Conservation (phyloP, 202 grass and related monocot genomes). For the Schoenoplectus triqueter region DNA sequence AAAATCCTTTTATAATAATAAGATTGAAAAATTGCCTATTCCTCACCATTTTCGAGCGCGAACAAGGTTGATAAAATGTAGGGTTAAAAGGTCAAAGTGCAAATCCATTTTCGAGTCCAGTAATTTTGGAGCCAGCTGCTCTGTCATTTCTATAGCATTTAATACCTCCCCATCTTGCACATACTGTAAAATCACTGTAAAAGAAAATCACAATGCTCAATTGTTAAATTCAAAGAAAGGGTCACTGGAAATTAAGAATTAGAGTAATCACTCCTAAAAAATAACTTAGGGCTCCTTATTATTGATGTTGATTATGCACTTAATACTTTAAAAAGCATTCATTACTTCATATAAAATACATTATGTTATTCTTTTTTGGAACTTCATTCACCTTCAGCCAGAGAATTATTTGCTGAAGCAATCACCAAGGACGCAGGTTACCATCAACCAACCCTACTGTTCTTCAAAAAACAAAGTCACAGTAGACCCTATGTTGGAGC, state of each 20-base stretch:
- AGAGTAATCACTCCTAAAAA: neutral
- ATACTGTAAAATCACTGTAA: conserved; percentile 82
- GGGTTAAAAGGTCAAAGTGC: conserved; percentile 91
- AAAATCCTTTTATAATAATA: conserved; percentile 35
- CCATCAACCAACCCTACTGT: neutral
- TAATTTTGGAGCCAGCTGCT: conserved; percentile 84
- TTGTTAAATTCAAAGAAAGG: conserved; percentile 27
- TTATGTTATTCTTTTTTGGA: neutral
- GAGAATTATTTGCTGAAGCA: neutral
- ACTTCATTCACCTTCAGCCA: conserved; percentile 1
- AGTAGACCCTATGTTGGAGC: neutral
- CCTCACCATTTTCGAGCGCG: conserved; percentile 70
- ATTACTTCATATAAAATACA: neutral
- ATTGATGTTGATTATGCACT: conserved; percentile 17
- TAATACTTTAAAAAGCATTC: neutral
- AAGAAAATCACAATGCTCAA: conserved; percentile 33
- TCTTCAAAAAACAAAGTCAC: conserved; percentile 11
- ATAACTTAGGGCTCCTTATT: neutral
- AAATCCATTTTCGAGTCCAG: conserved; percentile 82
- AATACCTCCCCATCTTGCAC: conserved; percentile 76
- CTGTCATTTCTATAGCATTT: conserved; percentile 85
- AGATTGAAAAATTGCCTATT: conserved; percentile 19
- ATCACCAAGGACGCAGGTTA: neutral
- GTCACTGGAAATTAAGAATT: neutral
- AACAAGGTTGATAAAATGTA: conserved; percentile 91